Base-by-base conservation (phyloP, 2,329 filamentous ascomycete species). In the Ophiostoma pallidulum region DNA sequence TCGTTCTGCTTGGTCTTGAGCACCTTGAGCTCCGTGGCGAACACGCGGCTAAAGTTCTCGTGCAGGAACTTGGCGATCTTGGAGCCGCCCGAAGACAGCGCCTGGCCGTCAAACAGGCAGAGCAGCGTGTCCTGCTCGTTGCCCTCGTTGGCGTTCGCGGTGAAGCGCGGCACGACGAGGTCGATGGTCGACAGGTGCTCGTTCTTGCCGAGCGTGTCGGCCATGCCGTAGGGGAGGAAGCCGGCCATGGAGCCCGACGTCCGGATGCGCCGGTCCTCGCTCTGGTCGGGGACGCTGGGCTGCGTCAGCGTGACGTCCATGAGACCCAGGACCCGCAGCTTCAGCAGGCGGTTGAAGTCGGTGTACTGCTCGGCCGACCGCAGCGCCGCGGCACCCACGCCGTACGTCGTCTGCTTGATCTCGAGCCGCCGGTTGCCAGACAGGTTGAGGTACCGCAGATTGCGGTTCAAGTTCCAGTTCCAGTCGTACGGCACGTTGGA, bases 401-500 rank as follows among this genome's bases (percentile, higher is more conserved):
- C 73, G 41, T 77, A 78, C 8, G 75, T 70, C 22, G 77, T 78
- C 56, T 78, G 75, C 60, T 84, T 84, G 68, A 98, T 97, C 65
- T 98, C 92, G 29, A 98, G 69, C 43, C 91, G 82, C 65, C 95
- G 96, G 69, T 98, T 98, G 44, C 92, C 92, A 0, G 91, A 97
- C 60, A 98, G 73, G 60, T 97, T 98, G 53, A 98, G 81, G 60
- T 94, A 98, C 53, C 90, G 85, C 55, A 98, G 70, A 58, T 96
- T 94, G 41, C 86, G 87, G 59, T 98, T 98, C 74, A 92, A 86
- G 60, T 97, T 97, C 92, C 92, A 98, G 59, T 98, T 98, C 92
- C 92, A 98, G 62, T 98, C 92, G 62, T 98, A 98, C 0, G 91
- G 92, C 74, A 94, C 95, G 60, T 98, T 98, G 26, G 89, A 92